phyloP scores from a whole-genome alignment of 2,329 filamentous ascomycete species.

The Chrysoporthe cubensis region DNA sequence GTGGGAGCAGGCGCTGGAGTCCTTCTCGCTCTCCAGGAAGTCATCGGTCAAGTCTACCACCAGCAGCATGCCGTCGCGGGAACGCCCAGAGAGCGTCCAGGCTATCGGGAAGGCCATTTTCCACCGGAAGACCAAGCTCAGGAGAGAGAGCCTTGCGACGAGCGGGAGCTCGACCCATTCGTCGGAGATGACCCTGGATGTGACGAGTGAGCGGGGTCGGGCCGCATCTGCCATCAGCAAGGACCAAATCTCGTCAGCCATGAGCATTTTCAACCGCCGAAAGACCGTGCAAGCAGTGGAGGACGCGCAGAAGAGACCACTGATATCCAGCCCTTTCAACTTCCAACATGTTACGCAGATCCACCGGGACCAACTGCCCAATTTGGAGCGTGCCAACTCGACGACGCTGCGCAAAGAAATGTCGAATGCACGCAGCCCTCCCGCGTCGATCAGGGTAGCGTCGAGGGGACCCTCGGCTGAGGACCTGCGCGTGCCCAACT shows the following conservation, averaged over 20 bases:
- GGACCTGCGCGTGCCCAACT: constrained; percentile 51
- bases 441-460: constrained; percentile 40
- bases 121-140: constrained; percentile 55
- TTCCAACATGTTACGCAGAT: constrained; percentile 69
- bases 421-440: constrained; percentile 44
- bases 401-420: constrained; percentile 50
- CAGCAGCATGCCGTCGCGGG: constrained; percentile 56
- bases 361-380: constrained; percentile 51
- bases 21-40: constrained; percentile 54
- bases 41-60: constrained; percentile 60
- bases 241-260: constrained; percentile 23
- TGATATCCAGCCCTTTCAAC: constrained; percentile 68
- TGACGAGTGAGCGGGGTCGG: constrained; percentile 32
- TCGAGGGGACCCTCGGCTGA: constrained; percentile 44
- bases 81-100: constrained; percentile 63
- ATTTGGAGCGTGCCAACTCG: constrained; percentile 45
- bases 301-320: constrained; percentile 46
- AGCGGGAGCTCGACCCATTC: constrained; percentile 54
- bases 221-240: constrained; percentile 31
- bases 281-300: constrained; percentile 43
- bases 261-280: constrained; percentile 52
- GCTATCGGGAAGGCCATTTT: constrained; percentile 64
- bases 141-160: constrained; percentile 55
- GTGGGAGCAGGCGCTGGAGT: constrained; percentile 56
- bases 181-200: constrained; percentile 41